Base-by-base conservation (phyloP, 352 stramenopile genomes). In the Pythium phragmiticola region DNA sequence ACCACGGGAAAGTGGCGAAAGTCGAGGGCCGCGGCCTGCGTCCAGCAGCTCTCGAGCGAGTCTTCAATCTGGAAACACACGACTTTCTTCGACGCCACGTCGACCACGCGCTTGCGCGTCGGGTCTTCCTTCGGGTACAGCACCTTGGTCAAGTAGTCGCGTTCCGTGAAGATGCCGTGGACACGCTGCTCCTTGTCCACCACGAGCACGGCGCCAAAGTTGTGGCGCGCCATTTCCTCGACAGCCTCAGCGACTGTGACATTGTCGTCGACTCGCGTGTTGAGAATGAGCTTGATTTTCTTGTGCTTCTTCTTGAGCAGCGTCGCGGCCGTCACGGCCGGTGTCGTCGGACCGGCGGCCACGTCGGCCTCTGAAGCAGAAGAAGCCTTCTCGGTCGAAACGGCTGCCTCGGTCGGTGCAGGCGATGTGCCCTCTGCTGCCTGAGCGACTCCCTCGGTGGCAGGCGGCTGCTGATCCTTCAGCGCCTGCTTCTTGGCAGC, bases 231-330 rank as follows among this genome's bases (percentile, higher is more conserved):
- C 85, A 94, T 94, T 26, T 84, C 78, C 19, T 89, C 77, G 23
- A 94, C 82, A 0, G 83, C 85, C 28, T 91, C 75, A 0, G 82
- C 85, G 26, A 92, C 85, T 3, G 77, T 82, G 19, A 92, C 69
- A 62, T 86, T 89, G 68, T 94, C 85, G 60, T 94, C 85, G 19
- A 77, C 62, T 39, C 85, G 82, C 16, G 85, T 92, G 73, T 94
- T 94, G 12, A 94, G 60, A 34, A 94, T 89, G 42, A 94, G 61
- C 37, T 88, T 91, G 58, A 90, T 77, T 48, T 76, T 80, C 70
- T 90, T 89, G 68, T 91, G 72, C 60, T 94, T 94, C 66, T 92
- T 90, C 75, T 90, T 90, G 9, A 94, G 68, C 34, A 94, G 49
- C 41, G 78, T 85, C 3, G 76, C 80, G 0, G 84, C 84, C 30